Percentiles rank a stretch among this genome's conserved stretches.
These are phyloP conservation scores for Hymenoscyphus salicellus DNA, from an alignment of 2,329 filamentous ascomycete species.

Conservation along the genomic window DNA sequence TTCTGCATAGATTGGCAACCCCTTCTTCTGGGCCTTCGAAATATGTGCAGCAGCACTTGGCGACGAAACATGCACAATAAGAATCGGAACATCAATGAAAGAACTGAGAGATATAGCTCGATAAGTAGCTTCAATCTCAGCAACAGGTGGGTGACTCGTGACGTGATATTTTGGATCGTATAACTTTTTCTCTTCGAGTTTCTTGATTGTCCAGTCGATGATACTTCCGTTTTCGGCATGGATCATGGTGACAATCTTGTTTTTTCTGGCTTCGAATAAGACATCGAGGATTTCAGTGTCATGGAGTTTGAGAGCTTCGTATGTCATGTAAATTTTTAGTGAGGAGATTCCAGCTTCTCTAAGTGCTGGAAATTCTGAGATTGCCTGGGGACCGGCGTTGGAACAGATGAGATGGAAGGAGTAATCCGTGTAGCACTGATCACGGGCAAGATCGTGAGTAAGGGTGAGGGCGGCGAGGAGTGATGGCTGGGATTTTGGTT, in stretches of 20 bases:
- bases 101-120: constrained; percentile 49
- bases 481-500: constrained; percentile 44
- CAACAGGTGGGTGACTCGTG: constrained; percentile 47
- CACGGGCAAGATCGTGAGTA: constrained; percentile 42
- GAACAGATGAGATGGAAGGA: constrained; percentile 47
- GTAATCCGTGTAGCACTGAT: constrained; percentile 49
- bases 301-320: constrained; percentile 41
- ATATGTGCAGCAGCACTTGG: constrained; percentile 47
- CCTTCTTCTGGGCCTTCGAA: constrained; percentile 46
- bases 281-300: constrained; percentile 44
- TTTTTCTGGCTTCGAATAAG: constrained; percentile 42
- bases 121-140: constrained; percentile 52
- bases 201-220: constrained; percentile 52
- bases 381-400: constrained; percentile 38
- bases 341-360: constrained; percentile 41
- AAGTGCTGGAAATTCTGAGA: constrained; percentile 34
- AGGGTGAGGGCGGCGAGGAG: constrained; percentile 43
- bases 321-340: constrained; percentile 46
- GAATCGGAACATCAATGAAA: constrained; percentile 50
- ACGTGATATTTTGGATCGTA: constrained; percentile 52
- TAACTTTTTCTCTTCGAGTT: constrained; percentile 47
- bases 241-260: constrained; percentile 53
- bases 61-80: constrained; percentile 53
- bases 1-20: constrained; percentile 51
- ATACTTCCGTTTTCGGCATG: constrained; percentile 55